phyloP scores from a whole-genome alignment of 2,329 filamentous ascomycete species.

The Coleophoma crateriformis region DNA sequence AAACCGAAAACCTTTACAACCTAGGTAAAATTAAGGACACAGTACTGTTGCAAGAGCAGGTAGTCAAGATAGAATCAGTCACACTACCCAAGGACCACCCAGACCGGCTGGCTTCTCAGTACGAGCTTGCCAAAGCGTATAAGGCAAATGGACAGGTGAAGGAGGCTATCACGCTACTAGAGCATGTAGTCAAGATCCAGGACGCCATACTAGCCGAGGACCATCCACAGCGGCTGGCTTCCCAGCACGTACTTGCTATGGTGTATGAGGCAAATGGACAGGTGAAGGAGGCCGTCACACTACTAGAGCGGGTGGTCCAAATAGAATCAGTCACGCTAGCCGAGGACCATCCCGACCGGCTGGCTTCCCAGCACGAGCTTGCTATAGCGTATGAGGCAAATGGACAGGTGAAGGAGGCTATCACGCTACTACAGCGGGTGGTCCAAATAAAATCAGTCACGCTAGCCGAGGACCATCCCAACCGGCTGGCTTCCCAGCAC shows the following conservation, averaged over 20 bases:
- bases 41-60: not conserved
- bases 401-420: not conserved
- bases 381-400: not conserved
- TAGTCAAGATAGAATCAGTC: not conserved
- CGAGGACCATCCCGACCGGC: not conserved
- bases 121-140: not conserved
- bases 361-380: not conserved
- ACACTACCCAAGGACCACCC: not conserved
- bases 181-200: not conserved
- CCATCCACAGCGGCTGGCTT: not conserved
- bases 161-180: not conserved
- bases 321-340: not conserved
- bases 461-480: not conserved
- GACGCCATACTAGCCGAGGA: not conserved
- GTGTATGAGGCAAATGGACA: not conserved
- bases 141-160: not conserved
- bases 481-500: not conserved
- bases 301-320: not conserved
- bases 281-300: not conserved
- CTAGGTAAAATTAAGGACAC: not conserved
- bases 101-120: not conserved
- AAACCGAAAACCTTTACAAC: not conserved
- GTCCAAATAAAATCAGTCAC: not conserved
- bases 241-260: not conserved
- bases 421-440: not conserved